Conservation (phyloP, 768 basidiomycete species). For the Sistotremastrum niveocremeum region DNA sequence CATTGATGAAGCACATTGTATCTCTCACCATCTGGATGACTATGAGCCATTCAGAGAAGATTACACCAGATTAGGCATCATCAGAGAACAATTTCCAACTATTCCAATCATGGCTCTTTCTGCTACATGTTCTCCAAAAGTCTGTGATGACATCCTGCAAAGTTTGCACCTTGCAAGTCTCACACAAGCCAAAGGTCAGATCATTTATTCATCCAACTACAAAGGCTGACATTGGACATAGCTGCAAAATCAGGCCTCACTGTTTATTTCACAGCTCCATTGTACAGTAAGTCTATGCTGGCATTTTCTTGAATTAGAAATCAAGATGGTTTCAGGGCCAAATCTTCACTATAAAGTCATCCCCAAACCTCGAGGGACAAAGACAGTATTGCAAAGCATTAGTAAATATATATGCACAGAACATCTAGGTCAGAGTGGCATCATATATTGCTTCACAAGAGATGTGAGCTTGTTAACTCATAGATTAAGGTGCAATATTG, state of each 20-base stretch:
- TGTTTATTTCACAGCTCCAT: constrained; percentile 66
- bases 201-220: background rate
- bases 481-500: background rate
- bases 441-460: constrained; percentile 77
- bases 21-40: constrained; percentile 33
- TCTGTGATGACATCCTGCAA: constrained; percentile 61
- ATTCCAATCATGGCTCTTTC: constrained; percentile 77
- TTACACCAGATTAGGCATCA: constrained; percentile 62
- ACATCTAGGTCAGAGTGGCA: constrained; percentile 64
- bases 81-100: constrained; percentile 62
- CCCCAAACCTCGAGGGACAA: constrained; percentile 50
- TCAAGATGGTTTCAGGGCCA: no score
- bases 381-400: constrained; percentile 44
- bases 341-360: constrained; percentile 79
- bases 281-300: constrained; percentile 43
- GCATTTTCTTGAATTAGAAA: no score
- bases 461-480: constrained; percentile 32
- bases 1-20: constrained; percentile 83
- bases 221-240: constrained; percentile 3
- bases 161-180: constrained; percentile 38
- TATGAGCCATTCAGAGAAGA: constrained; percentile 41
- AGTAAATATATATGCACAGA: constrained; percentile 55
- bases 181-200: constrained; percentile 16
- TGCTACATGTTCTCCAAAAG: constrained; percentile 71
- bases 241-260: constrained; percentile 47